Evolutionary conservation across 2,329 filamentous ascomycete genomes (phyloP), one percentile per base, ranked within the genome.

Genomic region (Colletotrichum sublineola): DNA sequence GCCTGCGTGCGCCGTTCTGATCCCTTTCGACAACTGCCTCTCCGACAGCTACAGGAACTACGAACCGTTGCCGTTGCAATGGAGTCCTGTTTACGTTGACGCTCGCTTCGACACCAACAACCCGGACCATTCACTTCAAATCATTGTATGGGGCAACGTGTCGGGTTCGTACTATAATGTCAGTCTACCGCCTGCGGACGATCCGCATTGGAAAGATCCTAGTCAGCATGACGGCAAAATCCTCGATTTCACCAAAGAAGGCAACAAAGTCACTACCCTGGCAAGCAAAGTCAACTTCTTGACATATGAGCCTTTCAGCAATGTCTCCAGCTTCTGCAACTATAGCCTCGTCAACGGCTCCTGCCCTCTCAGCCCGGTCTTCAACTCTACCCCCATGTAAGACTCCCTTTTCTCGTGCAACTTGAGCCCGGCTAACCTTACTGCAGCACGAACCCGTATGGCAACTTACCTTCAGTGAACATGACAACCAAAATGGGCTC

Each of bases 141-240:
- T 98, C 67, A 96, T 91, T 1, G 88, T 97, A 58, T 98, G 94
- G 85, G 96, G 95, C 63, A 98, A 98, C 81, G 94, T 98, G 40
- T 93, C 92, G 11, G 96, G 96, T 58, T 90, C 92, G 63, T 86
- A 88, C 56, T 85, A 86, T 2, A 79, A 82, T 15, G 83, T 85
- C n/a, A 73, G 82, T 2, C 88, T 94, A 65, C 94, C 94, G 44
- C 77, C 88, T 0, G 82, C 87, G 24, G 81, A 87, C 76, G 87
- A 90, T 78, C 81, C 89, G 0, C 83, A 85, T 58, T 94, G 94
- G 93, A 80, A 76, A 2, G 85, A 96, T 78, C 78, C 85, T 1
- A 88, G 87, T 46, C 79, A 86, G 61, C 90, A 87, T 66, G 84
- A 86, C 74, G 94, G 95, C 79, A 98, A 98, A 86, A 97, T 98